A percentile compares a stretch with the other conserved stretches of the same genome.
These are phyloP conservation scores for Jatropha multifida DNA, from an alignment of 441 rosid species.

Conservation along the genomic window DNA sequence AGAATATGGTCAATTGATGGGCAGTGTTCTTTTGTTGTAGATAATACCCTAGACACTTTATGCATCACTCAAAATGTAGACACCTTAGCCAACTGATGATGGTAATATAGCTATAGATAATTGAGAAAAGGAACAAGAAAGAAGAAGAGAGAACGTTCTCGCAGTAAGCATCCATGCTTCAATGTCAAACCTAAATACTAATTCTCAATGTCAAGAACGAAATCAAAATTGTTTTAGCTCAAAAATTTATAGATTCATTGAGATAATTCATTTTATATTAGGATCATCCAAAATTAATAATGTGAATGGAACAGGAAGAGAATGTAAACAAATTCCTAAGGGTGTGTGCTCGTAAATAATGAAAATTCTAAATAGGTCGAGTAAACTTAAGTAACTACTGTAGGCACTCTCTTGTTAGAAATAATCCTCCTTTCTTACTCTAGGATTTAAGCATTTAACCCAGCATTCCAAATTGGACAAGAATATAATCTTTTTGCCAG, in stretches of 20 bases:
- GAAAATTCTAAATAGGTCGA: background rate
- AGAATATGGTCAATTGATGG: background rate
- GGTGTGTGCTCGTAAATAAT: no score
- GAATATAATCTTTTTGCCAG: background rate
- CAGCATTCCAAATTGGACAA: background rate
- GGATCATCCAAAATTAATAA: background rate
- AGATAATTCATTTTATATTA: background rate
- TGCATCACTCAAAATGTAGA: background rate
- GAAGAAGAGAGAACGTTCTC: background rate
- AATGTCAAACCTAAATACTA: background rate
- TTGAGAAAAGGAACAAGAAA: background rate
- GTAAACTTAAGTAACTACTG: background rate
- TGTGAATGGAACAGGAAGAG: background rate
- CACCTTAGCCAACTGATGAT: background rate
- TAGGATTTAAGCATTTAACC: background rate
- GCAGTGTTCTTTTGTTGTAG: background rate
- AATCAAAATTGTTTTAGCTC: background rate
- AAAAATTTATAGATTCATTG: background rate
- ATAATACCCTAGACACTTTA: background rate
- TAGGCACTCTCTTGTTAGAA: background rate
- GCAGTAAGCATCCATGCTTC: background rate
- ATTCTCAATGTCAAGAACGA: background rate
- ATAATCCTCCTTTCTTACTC: background rate
- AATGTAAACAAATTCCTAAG: background rate
- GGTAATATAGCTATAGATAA: background rate